Evolutionary conservation across 1,284 basidiomycete species (phyloP), one percentile per base, ranked within the genome.

Genomic region (Ceratorhiza oryzae-sativae): DNA sequence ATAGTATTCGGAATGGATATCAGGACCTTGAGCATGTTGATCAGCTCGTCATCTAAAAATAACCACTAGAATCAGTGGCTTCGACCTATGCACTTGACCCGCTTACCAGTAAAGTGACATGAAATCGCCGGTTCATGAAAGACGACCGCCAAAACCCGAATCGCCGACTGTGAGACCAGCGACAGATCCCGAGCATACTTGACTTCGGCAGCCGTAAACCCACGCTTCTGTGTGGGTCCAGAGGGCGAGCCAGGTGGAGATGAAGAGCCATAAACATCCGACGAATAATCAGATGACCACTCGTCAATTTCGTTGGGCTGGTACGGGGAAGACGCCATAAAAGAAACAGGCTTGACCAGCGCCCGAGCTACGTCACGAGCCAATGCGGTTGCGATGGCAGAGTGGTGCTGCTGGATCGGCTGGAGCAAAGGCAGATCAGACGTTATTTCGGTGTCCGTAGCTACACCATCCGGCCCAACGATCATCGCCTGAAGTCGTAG

Each of bases 121-220:
- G 84, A 85, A 12, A 91, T 76, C 0, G 86, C 83, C 27, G 89
- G 86, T 41, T 86, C 76, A 0, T 88, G 85, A 75, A 91, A 86
- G 3, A 89, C 76, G 18, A 87, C 79, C 8, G 83, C 82, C 23
- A 93, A 84, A 25, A 91, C 79, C 74, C 86, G 88, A 72, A 92
- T 83, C 18, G 86, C 90, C 5, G 87, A 84, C 76, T 91, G 90
- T 39, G 84, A 85, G 5, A 86, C 86, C 1, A 88, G 88, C 78
- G 87, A 90, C 18, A 93, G 80, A 79, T 93, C 92, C 36, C 91
- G 83, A 1, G 90, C 90, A 76, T 87, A 86, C 77, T 90, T 92
- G 67, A 88, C 88, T 77, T 91, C 89, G 73, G 90, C 88, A 55
- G 86, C 91, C 0, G 85, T 86, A 86, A 92, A 86, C 1, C 91